A percentile compares a stretch with the other conserved stretches of the same genome.
phyloP scores from a whole-genome alignment of 2,329 filamentous ascomycete genomes.

The Aschersonia sp. region DNA sequence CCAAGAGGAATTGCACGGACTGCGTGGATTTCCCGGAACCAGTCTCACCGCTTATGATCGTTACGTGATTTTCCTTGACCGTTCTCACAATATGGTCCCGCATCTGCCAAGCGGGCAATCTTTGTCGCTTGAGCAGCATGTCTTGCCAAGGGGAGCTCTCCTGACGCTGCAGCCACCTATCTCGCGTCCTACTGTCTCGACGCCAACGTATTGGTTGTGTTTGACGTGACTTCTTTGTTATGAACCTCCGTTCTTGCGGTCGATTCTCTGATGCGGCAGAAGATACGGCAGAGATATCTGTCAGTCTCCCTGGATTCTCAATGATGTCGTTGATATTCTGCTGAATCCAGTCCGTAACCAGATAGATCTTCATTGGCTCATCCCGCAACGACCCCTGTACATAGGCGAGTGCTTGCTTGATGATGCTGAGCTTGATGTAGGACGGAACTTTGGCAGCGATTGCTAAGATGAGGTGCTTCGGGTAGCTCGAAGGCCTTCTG shows the following conservation, averaged over 20 bases:
- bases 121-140: conserved; percentile 60
- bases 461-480: conserved; percentile 52
- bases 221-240: conserved; percentile 21
- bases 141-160: conserved; percentile 48
- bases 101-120: conserved; percentile 77
- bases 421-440: conserved; percentile 82
- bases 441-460: conserved; percentile 63
- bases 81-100: conserved; percentile 62
- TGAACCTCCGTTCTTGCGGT: conserved; percentile 12
- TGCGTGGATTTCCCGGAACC: conserved; percentile 96
- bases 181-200: conserved; percentile 42
- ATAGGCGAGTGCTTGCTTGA: conserved; percentile 61
- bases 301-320: conserved; percentile 66
- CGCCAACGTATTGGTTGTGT: conserved; percentile 50
- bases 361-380: conserved; percentile 81
- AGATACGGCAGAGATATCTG: conserved; percentile 69
- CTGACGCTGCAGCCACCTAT: conserved; percentile 58
- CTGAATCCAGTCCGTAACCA: conserved; percentile 83
- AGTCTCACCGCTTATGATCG: conserved; percentile 93
- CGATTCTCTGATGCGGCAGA: conserved; percentile 47
- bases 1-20: conserved; percentile 87
- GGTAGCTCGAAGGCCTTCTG: conserved; percentile 61
- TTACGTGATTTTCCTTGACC: conserved; percentile 68
- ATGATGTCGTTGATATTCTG: conserved; percentile 71
- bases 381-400: conserved; percentile 57